A percentile compares a stretch with the other conserved stretches of the same genome.
These are phyloP conservation scores for Dothideomycetidae sp. DNA, from an alignment of 2,329 filamentous ascomycete genomes.

Conservation along the genomic window DNA sequence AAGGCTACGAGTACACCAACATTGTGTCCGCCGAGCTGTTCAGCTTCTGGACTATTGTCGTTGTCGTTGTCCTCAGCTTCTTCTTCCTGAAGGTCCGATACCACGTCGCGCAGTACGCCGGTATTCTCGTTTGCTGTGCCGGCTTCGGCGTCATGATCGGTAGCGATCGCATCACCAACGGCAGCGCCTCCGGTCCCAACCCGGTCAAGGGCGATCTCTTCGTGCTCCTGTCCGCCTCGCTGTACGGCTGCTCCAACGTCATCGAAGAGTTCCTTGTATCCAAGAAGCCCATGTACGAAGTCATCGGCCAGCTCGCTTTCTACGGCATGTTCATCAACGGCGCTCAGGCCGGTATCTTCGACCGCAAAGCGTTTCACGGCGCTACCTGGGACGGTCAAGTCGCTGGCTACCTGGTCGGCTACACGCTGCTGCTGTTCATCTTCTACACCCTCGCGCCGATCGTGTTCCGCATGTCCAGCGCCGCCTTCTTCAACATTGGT, in stretches of 20 bases:
- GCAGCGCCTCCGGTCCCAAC: conserved; percentile 56
- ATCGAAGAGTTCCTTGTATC: conserved; percentile 90
- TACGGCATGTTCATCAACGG: conserved; percentile 88
- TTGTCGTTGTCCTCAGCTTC: conserved; percentile 78
- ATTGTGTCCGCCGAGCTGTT: conserved; percentile 86
- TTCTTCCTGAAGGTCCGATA: conserved; percentile 76
- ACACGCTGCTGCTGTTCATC: conserved; percentile 64
- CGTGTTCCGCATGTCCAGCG: conserved; percentile 75
- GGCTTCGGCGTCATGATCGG: conserved; percentile 79
- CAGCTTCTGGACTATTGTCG: conserved; percentile 96
- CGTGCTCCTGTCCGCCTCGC: conserved; percentile 71
- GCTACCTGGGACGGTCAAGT: conserved; percentile 37
- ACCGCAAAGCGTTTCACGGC: conserved; percentile 52
- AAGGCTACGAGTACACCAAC: conserved; percentile 86
- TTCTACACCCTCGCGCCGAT: conserved; percentile 85
- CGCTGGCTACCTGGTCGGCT: conserved; percentile 75
- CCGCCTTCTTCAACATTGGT: conserved; percentile 94
- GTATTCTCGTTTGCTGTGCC: conserved; percentile 81
- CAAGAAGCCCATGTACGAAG: conserved; percentile 78
- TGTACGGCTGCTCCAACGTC: conserved; percentile 83
- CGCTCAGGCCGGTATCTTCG: conserved; percentile 80
- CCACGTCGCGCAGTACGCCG: conserved; percentile 67
- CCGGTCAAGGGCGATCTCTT: conserved; percentile 87
- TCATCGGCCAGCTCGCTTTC: conserved; percentile 78
- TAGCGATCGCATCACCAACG: conserved; percentile 65